phyloP scores from a whole-genome alignment of 1,139 yeast genomes.

The Hanseniaspora uvarum region DNA sequence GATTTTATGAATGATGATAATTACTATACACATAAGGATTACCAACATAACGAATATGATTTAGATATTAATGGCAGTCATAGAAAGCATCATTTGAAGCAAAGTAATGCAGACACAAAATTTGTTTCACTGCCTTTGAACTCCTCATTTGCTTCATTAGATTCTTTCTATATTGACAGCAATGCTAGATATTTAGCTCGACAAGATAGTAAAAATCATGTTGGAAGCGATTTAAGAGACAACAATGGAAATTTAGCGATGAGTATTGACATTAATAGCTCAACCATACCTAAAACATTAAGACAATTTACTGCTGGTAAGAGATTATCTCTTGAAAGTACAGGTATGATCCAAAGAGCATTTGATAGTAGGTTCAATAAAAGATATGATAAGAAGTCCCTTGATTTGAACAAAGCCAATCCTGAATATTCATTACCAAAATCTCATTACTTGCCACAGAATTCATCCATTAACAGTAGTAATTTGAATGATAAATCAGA shows the following conservation, averaged over 20 bases:
- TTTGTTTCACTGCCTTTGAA: slow-evolving; percentile 42
- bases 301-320: not conserved
- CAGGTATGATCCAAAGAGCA: not conserved
- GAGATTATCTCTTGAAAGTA: not conserved
- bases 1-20: slow-evolving; percentile 2
- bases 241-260: not conserved
- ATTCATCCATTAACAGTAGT: slow-evolving; percentile 14
- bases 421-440: slow-evolving; percentile 7
- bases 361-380: slow-evolving; percentile 12
- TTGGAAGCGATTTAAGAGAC: not conserved
- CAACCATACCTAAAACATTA: not conserved
- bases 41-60: not conserved
- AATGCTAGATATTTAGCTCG: slow-evolving; percentile 25
- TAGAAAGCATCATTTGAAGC: not conserved
- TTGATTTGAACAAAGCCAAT: slow-evolving; percentile 8
- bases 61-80: not conserved
- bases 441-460: slow-evolving; percentile 9
- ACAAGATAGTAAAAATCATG: not conserved
- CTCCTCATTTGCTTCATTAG: slow-evolving; percentile 69
- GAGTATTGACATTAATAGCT: slow-evolving; percentile 1
- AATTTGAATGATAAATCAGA: slow-evolving; percentile 1
- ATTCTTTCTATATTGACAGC: slow-evolving; percentile 56
- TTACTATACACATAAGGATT: not conserved
- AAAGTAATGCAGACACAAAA: not conserved
- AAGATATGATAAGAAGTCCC: not conserved